Conservation (phyloP, 1,284 basidiomycete genomes). For the Ceratobasidium sp. region DNA sequence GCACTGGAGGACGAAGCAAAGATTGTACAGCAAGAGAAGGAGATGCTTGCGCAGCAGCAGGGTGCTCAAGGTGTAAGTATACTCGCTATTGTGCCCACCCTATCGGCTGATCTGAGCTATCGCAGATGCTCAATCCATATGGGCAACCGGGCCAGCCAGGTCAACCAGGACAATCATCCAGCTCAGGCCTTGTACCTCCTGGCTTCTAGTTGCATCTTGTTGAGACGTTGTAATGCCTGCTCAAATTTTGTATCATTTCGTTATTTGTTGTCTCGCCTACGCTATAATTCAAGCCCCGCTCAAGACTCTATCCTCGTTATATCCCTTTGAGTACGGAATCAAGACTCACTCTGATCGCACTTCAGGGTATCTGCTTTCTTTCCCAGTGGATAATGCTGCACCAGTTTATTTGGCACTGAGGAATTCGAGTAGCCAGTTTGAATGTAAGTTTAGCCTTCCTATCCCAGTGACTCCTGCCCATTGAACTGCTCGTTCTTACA, state of each 20-base stretch:
- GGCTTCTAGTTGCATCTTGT: constrained; percentile 28
- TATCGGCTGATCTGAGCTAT: constrained; percentile 48
- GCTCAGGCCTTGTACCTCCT: constrained; percentile 43
- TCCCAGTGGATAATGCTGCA: neutral
- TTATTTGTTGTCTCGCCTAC: neutral
- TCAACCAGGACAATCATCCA: constrained; percentile 40
- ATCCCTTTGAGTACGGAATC: too few relatives aligned
- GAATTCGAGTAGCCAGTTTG: too few relatives aligned
- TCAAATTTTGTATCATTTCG: constrained; percentile 30
- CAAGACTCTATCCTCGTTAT: constrained; percentile 3
- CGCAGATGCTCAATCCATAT: constrained; percentile 44
- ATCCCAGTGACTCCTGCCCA: too few relatives aligned
- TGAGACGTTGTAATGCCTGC: neutral
- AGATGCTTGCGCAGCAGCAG: constrained; percentile 93
- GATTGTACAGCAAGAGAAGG: constrained; percentile 94
- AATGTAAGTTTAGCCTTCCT: too few relatives aligned
- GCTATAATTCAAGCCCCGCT: constrained; percentile 44
- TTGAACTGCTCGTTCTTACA: too few relatives aligned
- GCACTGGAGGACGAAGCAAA: constrained; percentile 96
- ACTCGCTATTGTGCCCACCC: constrained; percentile 53
- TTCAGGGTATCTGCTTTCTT: too few relatives aligned
- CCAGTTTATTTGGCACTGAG: too few relatives aligned
- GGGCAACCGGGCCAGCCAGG: constrained; percentile 41
- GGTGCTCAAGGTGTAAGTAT: constrained; percentile 81
- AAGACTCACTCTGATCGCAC: constrained; percentile 22